These are phyloP conservation scores for Phytophthora fragariae DNA, from an alignment of 352 stramenopile genomes.

Conservation along the genomic window DNA sequence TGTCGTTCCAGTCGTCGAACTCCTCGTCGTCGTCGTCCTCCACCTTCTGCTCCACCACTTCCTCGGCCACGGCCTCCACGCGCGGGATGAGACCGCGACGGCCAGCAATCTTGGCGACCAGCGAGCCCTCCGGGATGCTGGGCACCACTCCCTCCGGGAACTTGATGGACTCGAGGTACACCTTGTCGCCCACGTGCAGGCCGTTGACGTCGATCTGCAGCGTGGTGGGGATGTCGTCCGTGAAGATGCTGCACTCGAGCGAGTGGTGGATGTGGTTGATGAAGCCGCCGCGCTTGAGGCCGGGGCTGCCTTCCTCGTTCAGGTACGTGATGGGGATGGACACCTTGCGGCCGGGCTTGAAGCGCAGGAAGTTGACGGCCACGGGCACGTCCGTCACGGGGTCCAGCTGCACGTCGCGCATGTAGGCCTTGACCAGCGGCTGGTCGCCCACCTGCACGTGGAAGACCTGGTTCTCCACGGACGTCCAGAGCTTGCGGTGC, in stretches of 20 bases:
- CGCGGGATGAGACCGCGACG: slow-evolving; percentile 86
- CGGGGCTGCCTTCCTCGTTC: slow-evolving; percentile 94
- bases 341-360: slow-evolving; percentile 90
- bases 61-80: slow-evolving; percentile 67
- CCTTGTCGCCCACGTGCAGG: slow-evolving; percentile 86
- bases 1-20: slow-evolving; percentile 91
- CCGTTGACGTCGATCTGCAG: slow-evolving; percentile 89
- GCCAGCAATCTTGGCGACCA: slow-evolving; percentile 89
- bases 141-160: slow-evolving; percentile 83
- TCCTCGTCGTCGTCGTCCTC: slow-evolving; percentile 72
- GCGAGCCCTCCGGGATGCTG: slow-evolving; percentile 60
- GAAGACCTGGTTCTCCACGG: slow-evolving; percentile 90
- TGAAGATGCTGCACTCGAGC: slow-evolving; percentile 83
- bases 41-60: slow-evolving; percentile 77
- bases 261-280: slow-evolving; percentile 93
- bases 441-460: slow-evolving; percentile 77
- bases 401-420: slow-evolving; percentile 89
- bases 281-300: slow-evolving; percentile 95
- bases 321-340: slow-evolving; percentile 93
- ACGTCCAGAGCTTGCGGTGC: slow-evolving; percentile 89
- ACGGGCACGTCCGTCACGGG: slow-evolving; percentile 82
- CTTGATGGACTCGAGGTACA: slow-evolving; percentile 78
- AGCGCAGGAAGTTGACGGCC: slow-evolving; percentile 94
- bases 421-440: slow-evolving; percentile 78
- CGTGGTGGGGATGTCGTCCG: slow-evolving; percentile 76